Evolutionary conservation across 768 basidiomycete genomes (phyloP).

Genomic region (Termitomyces sp.): DNA sequence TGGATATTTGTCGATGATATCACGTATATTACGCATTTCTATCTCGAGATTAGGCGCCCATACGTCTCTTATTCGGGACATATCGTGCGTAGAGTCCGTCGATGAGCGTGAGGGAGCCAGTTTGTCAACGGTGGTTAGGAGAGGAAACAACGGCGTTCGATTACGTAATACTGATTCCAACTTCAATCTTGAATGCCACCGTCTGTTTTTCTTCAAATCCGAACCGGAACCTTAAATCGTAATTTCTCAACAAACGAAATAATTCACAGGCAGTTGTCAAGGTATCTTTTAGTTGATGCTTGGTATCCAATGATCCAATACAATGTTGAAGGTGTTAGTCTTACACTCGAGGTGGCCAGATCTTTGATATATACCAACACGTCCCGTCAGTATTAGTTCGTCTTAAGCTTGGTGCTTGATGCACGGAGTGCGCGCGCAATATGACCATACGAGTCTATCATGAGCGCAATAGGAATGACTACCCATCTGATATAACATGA

Average conservation of each 20-base stretch:
- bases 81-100: conserved; percentile 25
- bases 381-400: conserved; percentile 9
- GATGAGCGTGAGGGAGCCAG: conserved; percentile 21
- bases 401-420: conserved; percentile 30
- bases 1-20: conserved; percentile 85
- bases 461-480: conserved; percentile 66
- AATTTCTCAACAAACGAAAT: background rate
- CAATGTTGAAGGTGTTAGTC: background rate
- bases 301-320: background rate
- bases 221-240: no score
- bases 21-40: conserved; percentile 88
- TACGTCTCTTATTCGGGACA: conserved; percentile 91
- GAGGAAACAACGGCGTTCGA: conserved; percentile 1
- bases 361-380: background rate
- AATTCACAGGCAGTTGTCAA: background rate
- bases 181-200: no score
- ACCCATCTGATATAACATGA: conserved; percentile 62
- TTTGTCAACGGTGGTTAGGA: conserved; percentile 2
- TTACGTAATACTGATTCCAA: background rate
- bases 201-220: background rate
- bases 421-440: conserved; percentile 61
- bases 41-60: conserved; percentile 92
- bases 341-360: background rate
- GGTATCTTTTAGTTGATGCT: background rate
- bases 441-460: conserved; percentile 74